phyloP scores from a whole-genome alignment of 192 early-diverging fungal species.

The Entomortierella chlamydospora region DNA sequence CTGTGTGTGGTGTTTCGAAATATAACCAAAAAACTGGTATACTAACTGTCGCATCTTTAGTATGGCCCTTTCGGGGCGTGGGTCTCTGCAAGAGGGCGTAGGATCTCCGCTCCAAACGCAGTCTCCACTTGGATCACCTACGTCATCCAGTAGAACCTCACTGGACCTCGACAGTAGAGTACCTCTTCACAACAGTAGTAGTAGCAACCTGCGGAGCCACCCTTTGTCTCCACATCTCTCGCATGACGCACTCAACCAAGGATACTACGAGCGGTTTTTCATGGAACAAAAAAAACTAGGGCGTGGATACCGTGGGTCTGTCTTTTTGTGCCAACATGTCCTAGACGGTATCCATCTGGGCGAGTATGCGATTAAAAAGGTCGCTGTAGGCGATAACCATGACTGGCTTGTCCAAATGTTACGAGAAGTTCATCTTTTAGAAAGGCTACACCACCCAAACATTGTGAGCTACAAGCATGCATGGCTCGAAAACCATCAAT shows the following conservation, averaged over 20 bases:
- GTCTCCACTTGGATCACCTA: constrained; percentile 24
- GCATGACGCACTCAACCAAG: constrained; percentile 87
- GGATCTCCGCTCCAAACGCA: not conserved
- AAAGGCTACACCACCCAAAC: constrained; percentile 90
- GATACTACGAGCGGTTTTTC: constrained; percentile 96
- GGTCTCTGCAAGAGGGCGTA: constrained; percentile 16
- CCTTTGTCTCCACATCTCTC: constrained; percentile 60
- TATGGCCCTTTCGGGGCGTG: constrained; percentile 20
- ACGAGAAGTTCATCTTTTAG: constrained; percentile 92
- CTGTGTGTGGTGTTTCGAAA: too few species aligned
- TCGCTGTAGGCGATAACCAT: constrained; percentile 87
- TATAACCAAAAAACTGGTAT: not conserved
- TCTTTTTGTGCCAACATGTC: constrained; percentile 89
- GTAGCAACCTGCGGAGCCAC: not conserved
- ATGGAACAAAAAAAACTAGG: constrained; percentile 89
- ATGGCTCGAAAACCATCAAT: constrained; percentile 89
- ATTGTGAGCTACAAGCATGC: constrained; percentile 97
- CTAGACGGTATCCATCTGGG: constrained; percentile 79
- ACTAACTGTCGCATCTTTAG: constrained; percentile 1
- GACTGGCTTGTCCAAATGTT: constrained; percentile 94
- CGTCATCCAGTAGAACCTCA: constrained; percentile 36
- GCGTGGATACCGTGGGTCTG: constrained; percentile 88
- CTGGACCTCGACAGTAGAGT: constrained; percentile 22
- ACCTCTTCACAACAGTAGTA: not conserved
- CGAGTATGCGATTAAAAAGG: constrained; percentile 94